Evolutionary conservation across 78 protist species (phyloP), one percentile per base, ranked within the genome.

Genomic region (Anaeramoeba flamelloides): DNA sequence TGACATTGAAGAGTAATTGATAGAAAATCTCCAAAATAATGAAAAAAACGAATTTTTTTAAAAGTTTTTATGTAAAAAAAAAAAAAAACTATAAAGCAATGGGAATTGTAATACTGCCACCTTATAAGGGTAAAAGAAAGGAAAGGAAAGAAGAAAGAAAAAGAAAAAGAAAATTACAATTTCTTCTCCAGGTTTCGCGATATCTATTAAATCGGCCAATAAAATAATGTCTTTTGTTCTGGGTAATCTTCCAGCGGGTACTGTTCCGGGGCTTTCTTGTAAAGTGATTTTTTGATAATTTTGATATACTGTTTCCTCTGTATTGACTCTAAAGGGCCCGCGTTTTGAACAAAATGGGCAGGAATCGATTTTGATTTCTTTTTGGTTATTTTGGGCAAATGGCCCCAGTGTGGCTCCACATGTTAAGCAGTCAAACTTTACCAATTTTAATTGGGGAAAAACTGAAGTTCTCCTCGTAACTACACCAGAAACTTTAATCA

Each of bases 181-280:
- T 69, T 95, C 95, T 77, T 97, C 99, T 34, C 99, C 99, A 0
- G 99, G 99, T 17, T 94, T 69, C 36, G 79, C 86, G 4, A 37
- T 38, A 86, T 98, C 99, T 79, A 94, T 91, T 31, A 96, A 41
- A 81, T 98, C 99, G 30, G 76, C 82, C 36, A 85, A 75, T 3
- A 96, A 85, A 12, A 96, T 77, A 78, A 97, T 90, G 1, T 90
- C 95, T 77, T 92, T 94, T 40, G 90, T 83, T 17, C 99, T 82
- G 41, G 99, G 99, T 26, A 97, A 81, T 2, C 99, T 90, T 32
- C 99, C 99, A 0, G 99, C 86, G 1, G 98, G 97, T 8, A 98
- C 98, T 0, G 97, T 82, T 8, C 96, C 95, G 2, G 99, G 99
- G 2, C 91, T 31, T 79, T 98, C 99, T 78, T 96, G 99, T 2